phyloP scores from a whole-genome alignment of 441 rosid species.

The Erysimum pusillum region DNA sequence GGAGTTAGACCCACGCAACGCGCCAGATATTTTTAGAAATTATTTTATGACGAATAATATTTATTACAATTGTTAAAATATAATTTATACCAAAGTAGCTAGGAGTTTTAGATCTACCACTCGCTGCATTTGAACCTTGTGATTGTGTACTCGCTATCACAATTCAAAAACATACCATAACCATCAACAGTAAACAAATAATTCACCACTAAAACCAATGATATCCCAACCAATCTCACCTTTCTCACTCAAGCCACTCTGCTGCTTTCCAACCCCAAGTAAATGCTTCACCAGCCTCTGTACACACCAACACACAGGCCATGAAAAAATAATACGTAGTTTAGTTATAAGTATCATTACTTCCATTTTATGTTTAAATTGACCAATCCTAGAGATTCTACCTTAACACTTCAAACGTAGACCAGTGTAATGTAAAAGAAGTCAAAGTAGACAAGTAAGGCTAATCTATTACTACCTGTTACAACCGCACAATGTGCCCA shows the following conservation, averaged over 20 bases:
- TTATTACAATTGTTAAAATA: too few species aligned
- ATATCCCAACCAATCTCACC: conserved; percentile 48
- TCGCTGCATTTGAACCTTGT: conserved; percentile 49
- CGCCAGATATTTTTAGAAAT: too few species aligned
- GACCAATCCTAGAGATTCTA: background rate
- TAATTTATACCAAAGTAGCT: too few species aligned
- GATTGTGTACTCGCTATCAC: conserved; percentile 54
- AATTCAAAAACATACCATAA: background rate
- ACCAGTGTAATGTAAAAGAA: background rate
- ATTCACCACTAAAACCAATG: background rate
- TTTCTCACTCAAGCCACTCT: conserved; percentile 54
- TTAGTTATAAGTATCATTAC: background rate
- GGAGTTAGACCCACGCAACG: too few species aligned
- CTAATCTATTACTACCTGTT: conserved; percentile 49
- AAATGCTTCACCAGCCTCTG: conserved; percentile 68
- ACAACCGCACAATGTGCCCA: conserved; percentile 78
- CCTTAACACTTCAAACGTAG: background rate
- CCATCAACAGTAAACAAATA: background rate
- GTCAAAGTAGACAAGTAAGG: background rate
- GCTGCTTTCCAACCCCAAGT: conserved; percentile 74
- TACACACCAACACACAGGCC: conserved; percentile 24
- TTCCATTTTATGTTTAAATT: background rate
- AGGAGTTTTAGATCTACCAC: conserved; percentile 18
- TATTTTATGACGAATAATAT: too few species aligned
- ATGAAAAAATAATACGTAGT: too few species aligned